These are phyloP conservation scores for Staphylotrichum longicolle DNA, from an alignment of 495 filamentous ascomycete genomes.

Conservation along the genomic window DNA sequence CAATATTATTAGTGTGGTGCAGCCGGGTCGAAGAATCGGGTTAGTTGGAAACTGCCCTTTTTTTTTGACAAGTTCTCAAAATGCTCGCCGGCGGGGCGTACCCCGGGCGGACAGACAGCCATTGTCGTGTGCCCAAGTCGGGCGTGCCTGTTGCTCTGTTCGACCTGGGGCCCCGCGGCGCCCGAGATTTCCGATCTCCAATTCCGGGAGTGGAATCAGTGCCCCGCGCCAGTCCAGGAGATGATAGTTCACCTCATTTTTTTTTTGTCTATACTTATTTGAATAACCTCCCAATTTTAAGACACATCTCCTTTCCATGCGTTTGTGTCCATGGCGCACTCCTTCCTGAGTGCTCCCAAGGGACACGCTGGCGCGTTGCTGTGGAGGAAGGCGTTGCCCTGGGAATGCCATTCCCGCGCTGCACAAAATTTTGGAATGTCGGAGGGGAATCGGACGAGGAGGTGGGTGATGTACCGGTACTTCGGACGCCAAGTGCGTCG, in stretches of 20 bases:
- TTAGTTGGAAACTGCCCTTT: neutral
- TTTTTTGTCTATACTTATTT: too few species aligned
- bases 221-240: too few species aligned
- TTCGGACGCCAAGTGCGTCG: slow-evolving; percentile 17
- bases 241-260: too few species aligned
- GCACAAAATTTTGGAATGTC: slow-evolving; percentile 18
- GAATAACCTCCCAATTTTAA: too few species aligned
- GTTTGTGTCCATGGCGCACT: too few species aligned
- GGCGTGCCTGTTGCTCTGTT: neutral
- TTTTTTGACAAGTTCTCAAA: neutral
- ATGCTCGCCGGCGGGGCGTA: neutral
- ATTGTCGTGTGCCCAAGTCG: slow-evolving; percentile 10
- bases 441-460: slow-evolving; percentile 22
- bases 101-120: too few species aligned
- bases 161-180: slow-evolving; percentile 7
- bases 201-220: neutral
- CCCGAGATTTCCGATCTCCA: slow-evolving; percentile 10
- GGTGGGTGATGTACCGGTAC: slow-evolving; percentile 35
- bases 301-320: too few species aligned
- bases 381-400: neutral
- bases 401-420: neutral
- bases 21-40: neutral
- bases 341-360: too few species aligned
- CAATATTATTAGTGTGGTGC: neutral
- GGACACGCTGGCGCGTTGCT: neutral